These are phyloP conservation scores for Fusarium sp. DNA, from an alignment of 2,329 filamentous ascomycete species.

Conservation along the genomic window DNA sequence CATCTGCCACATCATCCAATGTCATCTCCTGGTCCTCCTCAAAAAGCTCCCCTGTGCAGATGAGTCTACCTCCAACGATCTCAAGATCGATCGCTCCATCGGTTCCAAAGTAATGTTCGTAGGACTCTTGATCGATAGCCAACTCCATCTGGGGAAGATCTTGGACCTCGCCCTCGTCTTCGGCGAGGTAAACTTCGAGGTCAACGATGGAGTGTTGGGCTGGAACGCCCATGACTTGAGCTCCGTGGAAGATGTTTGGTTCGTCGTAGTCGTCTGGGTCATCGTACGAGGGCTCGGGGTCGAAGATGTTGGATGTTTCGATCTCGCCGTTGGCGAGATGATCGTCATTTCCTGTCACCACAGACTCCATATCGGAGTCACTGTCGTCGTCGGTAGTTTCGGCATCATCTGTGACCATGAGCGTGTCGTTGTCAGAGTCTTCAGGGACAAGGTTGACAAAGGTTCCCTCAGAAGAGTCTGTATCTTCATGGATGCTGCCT, in stretches of 20 bases:
- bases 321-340: conserved; percentile 12
- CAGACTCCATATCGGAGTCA: not conserved
- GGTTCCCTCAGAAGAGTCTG: not conserved
- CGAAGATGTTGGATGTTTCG: conserved; percentile 34
- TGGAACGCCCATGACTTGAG: conserved; percentile 32
- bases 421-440: not conserved
- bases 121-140: conserved; percentile 41
- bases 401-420: not conserved
- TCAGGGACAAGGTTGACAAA: not conserved
- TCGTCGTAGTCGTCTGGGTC: conserved; percentile 29
- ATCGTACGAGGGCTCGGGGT: conserved; percentile 27
- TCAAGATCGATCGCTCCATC: conserved; percentile 42
- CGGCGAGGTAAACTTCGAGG: conserved; percentile 44
- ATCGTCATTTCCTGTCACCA: not conserved
- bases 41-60: conserved; percentile 30
- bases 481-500: not conserved
- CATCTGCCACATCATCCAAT: not conserved
- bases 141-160: conserved; percentile 45
- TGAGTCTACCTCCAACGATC: conserved; percentile 33
- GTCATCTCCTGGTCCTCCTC: conserved; percentile 11
- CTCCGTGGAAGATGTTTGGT: conserved; percentile 43
- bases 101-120: conserved; percentile 35
- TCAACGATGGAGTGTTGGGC: conserved; percentile 27
- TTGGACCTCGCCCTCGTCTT: conserved; percentile 39
- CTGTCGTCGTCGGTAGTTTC: not conserved